Evolutionary conservation across 805 yeast species (phyloP), one percentile per base, ranked within the genome.

Genomic region (Cyberlindnera misumaiensis): DNA sequence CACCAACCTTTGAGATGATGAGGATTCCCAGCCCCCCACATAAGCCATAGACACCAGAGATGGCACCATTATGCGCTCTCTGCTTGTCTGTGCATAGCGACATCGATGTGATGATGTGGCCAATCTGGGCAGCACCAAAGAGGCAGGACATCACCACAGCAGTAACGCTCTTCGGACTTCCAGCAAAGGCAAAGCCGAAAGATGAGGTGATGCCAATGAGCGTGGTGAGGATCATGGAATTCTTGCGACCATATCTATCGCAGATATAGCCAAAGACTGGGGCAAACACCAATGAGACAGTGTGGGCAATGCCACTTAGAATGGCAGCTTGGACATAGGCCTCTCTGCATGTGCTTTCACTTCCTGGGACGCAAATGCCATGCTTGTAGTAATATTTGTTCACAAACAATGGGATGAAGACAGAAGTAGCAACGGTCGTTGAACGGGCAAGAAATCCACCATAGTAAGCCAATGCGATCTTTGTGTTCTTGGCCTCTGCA

Each of bases 21-120:
- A 82, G 59, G 20, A 81, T 78, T 3, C 90, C 90, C 7, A 77
- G 36, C 1, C 85, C 85, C 13, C 87, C 88, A 46, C 71, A 63
- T 39, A 82, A 68, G n/a, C 81, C 72, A 53, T 77, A 79, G 11
- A 79, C 73, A 6, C 90, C 90, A 35, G 81, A 71, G 30, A 82
- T 69, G 3, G 83, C 67, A n/a, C 88, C 88, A 35, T 74, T 72
- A 40, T 68, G 62, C 16, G 58, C 60, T 26, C 68, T 59, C 24
- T 68, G 64, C 28, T 62, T 58, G 37, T 68, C 72, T 5, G 73
- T 68, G 25, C 74, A 68, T 48, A 81, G 63, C 7, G 85, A 75
- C 77, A 80, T 75, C 25, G 86, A 77, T 16, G 75, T 67, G 34
- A 80, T 71, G 27, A 79, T 72, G 28, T 72, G 67, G 9, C 83